phyloP scores from a whole-genome alignment of 129 eudicot species.

The Scalesia atractyloides region DNA sequence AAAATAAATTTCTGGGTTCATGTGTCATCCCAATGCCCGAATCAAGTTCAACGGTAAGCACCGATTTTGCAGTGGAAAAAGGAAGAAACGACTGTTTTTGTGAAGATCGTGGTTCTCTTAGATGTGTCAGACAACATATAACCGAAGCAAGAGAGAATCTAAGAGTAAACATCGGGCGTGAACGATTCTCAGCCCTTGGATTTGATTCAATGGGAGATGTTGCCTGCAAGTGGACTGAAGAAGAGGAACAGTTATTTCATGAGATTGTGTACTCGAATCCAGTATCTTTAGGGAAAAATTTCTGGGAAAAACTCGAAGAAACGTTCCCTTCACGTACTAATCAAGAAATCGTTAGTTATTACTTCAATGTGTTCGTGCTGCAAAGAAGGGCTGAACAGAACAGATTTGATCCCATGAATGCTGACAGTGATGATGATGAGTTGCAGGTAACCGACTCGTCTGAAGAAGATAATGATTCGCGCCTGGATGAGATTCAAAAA shows the following conservation, averaged over 20 bases:
- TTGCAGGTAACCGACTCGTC: slow-evolving; percentile 30
- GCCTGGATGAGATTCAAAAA: neutral
- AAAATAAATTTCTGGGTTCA: slow-evolving; percentile 33
- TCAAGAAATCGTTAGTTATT: slow-evolving; percentile 59
- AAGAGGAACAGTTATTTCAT: slow-evolving; percentile 52
- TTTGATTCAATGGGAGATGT: slow-evolving; percentile 65
- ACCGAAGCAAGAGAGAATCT: slow-evolving; percentile 47
- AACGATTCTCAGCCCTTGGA: slow-evolving; percentile 35
- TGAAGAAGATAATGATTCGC: neutral
- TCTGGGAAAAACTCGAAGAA: slow-evolving; percentile 49
- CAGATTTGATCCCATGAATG: slow-evolving; percentile 45
- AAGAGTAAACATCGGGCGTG: slow-evolving; percentile 39
- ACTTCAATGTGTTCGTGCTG: slow-evolving; percentile 64
- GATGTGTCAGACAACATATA: slow-evolving; percentile 55
- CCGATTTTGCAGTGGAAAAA: slow-evolving; percentile 21
- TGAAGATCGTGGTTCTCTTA: slow-evolving; percentile 43
- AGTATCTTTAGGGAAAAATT: slow-evolving; percentile 46
- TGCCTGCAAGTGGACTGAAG: slow-evolving; percentile 53
- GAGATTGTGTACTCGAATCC: slow-evolving; percentile 50
- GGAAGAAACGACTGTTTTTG: slow-evolving; percentile 49
- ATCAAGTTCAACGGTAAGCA: slow-evolving; percentile 1
- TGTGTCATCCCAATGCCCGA: slow-evolving; percentile 50
- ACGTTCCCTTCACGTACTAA: slow-evolving; percentile 49
- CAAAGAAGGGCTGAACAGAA: slow-evolving; percentile 64
- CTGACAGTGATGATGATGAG: slow-evolving; percentile 66